Evolutionary conservation across 257 asterid species (phyloP).

Genomic region (Scutellaria galericulata): DNA sequence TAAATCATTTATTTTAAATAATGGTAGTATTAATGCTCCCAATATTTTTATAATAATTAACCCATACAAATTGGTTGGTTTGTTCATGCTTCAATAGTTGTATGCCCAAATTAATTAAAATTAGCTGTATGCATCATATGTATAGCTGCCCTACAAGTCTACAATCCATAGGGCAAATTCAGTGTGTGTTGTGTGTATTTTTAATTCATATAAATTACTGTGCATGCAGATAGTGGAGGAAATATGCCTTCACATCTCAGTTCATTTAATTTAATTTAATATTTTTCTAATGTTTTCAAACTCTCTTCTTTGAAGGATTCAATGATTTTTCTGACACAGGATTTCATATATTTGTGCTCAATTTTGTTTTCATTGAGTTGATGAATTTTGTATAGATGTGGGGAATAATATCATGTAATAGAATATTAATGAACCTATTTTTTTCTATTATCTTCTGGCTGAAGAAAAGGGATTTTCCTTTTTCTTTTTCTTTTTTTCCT

Average conservation of each 20-base stretch:
- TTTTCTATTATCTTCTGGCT: constrained; percentile 35
- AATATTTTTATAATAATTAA: background rate
- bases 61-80: constrained; percentile 8
- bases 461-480: constrained; percentile 35
- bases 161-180: constrained; percentile 30
- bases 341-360: constrained; percentile 13
- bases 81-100: background rate
- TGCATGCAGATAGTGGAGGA: constrained; percentile 38
- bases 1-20: background rate
- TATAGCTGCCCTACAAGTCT: constrained; percentile 42
- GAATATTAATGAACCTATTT: background rate
- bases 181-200: constrained; percentile 28
- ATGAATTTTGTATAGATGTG: constrained; percentile 17
- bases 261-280: constrained; percentile 9
- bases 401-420: background rate
- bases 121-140: background rate
- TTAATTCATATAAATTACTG: background rate
- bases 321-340: constrained; percentile 54
- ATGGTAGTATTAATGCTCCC: background rate
- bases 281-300: constrained; percentile 27
- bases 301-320: constrained; percentile 42
- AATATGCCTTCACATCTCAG: constrained; percentile 42
- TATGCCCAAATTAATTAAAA: background rate
- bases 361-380: constrained; percentile 11
- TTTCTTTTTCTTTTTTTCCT: constrained; percentile 24